phyloP scores from a whole-genome alignment of 2,329 filamentous ascomycete species.

The Penicillium polonicum region DNA sequence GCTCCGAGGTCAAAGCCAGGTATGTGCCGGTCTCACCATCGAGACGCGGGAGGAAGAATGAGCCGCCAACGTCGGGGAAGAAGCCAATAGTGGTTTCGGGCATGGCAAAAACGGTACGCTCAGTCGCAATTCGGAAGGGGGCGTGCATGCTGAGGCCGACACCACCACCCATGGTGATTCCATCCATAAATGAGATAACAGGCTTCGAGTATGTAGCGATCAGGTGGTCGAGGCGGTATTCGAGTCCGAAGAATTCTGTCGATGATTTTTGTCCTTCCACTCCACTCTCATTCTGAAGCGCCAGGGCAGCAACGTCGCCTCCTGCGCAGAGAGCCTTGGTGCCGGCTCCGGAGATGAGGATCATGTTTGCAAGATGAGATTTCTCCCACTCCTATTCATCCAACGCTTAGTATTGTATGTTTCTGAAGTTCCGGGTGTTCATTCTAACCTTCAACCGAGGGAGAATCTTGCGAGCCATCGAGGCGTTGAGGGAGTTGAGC shows the following conservation, averaged over 20 bases:
- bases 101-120: conserved; percentile 96
- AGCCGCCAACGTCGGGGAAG: conserved; percentile 96
- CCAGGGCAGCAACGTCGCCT: conserved; percentile 82
- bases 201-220: conserved; percentile 94
- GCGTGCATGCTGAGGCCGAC: conserved; percentile 93
- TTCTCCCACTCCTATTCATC: conserved; percentile 75
- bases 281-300: conserved; percentile 67
- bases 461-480: conserved; percentile 93
- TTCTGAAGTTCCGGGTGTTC: background rate
- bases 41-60: conserved; percentile 91
- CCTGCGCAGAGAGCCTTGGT: conserved; percentile 86
- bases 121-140: conserved; percentile 93
- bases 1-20: conserved; percentile 85
- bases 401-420: conserved; percentile 15
- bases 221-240: conserved; percentile 94
- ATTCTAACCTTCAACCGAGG: conserved; percentile 66
- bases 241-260: conserved; percentile 82
- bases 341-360: conserved; percentile 89
- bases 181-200: conserved; percentile 94
- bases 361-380: conserved; percentile 87
- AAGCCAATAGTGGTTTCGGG: conserved; percentile 97
- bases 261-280: conserved; percentile 71
- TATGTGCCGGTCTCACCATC: conserved; percentile 86
- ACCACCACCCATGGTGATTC: conserved; percentile 96
- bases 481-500: conserved; percentile 86